Conservation (phyloP, 805 yeast genomes). For the Metschnikowia picachoensis region DNA sequence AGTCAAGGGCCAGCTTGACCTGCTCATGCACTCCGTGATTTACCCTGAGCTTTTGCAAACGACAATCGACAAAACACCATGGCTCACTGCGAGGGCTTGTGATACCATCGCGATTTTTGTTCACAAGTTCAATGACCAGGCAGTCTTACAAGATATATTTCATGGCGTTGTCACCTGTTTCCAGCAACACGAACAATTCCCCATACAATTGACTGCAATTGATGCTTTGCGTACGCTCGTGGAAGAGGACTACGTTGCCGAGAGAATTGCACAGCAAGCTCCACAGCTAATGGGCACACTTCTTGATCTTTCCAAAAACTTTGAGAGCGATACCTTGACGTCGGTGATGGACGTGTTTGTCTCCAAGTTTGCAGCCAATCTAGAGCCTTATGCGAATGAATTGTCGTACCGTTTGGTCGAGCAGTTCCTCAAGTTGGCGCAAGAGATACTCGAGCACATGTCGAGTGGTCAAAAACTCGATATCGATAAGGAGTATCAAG, state of each 20-base stretch:
- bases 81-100: conserved; percentile 45
- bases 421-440: conserved; percentile 69
- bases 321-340: conserved; percentile 42
- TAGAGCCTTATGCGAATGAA: conserved; percentile 52
- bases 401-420: conserved; percentile 55
- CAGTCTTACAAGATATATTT: conserved; percentile 37
- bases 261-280: conserved; percentile 39
- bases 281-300: conserved; percentile 44
- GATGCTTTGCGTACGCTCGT: conserved; percentile 49
- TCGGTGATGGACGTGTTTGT: conserved; percentile 45
- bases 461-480: conserved; percentile 10
- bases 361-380: conserved; percentile 38
- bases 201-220: conserved; percentile 48
- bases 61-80: conserved; percentile 30
- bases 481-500: conserved; percentile 42
- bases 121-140: conserved; percentile 32
- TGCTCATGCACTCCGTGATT: conserved; percentile 34
- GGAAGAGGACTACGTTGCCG: conserved; percentile 38
- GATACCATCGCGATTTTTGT: conserved; percentile 41
- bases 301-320: conserved; percentile 41
- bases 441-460: conserved; percentile 45
- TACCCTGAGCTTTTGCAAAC: conserved; percentile 38
- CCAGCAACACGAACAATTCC: conserved; percentile 42
- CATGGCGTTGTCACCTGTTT: conserved; percentile 39
- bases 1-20: conserved; percentile 37